Base-by-base conservation (phyloP, 2,329 filamentous ascomycete species). In the Alternaria sp. region DNA sequence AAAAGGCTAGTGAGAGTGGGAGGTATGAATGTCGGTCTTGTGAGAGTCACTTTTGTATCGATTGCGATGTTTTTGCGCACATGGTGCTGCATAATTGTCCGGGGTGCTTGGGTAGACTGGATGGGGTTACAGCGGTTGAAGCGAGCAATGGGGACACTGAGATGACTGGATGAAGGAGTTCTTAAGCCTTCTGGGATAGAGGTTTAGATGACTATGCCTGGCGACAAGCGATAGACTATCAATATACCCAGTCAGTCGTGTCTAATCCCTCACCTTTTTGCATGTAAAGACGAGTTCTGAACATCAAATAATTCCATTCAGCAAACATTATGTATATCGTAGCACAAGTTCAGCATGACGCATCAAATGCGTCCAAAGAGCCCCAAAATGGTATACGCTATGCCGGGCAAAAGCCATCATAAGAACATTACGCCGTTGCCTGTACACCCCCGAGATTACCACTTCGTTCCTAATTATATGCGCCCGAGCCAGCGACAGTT, bases 81-180 rank as follows among this genome's bases (percentile, higher is more conserved):
- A 93, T 97, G 81, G 89, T 96, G 12, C 87, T 97, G 55, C 95
- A 99, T 78, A 98, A 98, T 80, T 99, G 96, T 75, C 94, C 96
- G 0, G 95, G 95, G 0, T 99, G 96, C 79, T 90, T 90, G 72
- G 83, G 83, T 54, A 62, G 69, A 32, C 47, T 74, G 45, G 75
- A 75, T 54, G 60, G 61, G 6, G 67, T 47, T 15, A 57, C 57
- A 2, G 56, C 59, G 10, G n/a, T 3, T 1, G 36, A 40, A 17
- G 64, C 61, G 15, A 55, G 62, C 54, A 70, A 74, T 54, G 72
- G 70, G n/a, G 76, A 78, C 57, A 74, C 74, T 23, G 64, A 58
- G 5, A 78, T 78, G 75, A 70, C 62, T 46, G 71, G 70, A 13
- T 73, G 55, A 66, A 47, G 9, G 0, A n/a, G 9, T 32, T 13